Conservation (phyloP, 2,329 filamentous ascomycete genomes). For the Pseudofabraea citricarpa region DNA sequence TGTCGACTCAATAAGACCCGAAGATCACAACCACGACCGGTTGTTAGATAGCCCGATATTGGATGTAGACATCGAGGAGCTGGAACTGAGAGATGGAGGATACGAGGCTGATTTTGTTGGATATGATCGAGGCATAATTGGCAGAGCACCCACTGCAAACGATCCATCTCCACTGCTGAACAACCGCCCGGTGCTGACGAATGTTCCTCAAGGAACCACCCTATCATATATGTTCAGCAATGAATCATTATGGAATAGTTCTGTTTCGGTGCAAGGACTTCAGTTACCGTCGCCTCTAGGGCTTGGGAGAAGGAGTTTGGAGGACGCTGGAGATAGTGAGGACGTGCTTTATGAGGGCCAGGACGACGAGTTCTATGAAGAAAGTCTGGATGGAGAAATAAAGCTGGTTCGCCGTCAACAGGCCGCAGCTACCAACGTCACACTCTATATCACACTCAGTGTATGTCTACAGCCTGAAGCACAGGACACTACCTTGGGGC, state of each 20-base stretch:
- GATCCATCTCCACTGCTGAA: constrained; percentile 49
- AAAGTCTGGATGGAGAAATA: constrained; percentile 7
- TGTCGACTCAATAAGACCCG: constrained; percentile 34
- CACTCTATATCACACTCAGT: constrained; percentile 77
- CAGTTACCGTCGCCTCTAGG: constrained; percentile 29
- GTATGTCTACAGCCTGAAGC: constrained; percentile 70
- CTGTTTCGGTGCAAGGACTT: neutral
- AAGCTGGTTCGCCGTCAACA: constrained; percentile 14
- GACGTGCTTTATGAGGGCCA: constrained; percentile 4
- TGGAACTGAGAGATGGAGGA: constrained; percentile 26
- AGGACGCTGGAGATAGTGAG: neutral
- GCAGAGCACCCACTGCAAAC: constrained; percentile 48
- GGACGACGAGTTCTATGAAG: constrained; percentile 4
- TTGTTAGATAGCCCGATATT: constrained; percentile 31
- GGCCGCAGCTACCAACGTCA: constrained; percentile 12
- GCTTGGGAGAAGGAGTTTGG: constrained; percentile 15
- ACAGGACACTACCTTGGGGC: constrained; percentile 17
- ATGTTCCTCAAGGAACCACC: constrained; percentile 58
- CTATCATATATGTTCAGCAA: constrained; percentile 61
- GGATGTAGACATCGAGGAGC: constrained; percentile 25
- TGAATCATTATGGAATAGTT: constrained; percentile 38
- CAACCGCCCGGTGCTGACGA: constrained; percentile 56
- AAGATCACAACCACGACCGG: constrained; percentile 42
- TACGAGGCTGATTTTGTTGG: constrained; percentile 59
- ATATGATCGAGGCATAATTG: constrained; percentile 59